Evolutionary conservation across 306 rosid genomes (phyloP).

Genomic region (Cucurbita maxima): DNA sequence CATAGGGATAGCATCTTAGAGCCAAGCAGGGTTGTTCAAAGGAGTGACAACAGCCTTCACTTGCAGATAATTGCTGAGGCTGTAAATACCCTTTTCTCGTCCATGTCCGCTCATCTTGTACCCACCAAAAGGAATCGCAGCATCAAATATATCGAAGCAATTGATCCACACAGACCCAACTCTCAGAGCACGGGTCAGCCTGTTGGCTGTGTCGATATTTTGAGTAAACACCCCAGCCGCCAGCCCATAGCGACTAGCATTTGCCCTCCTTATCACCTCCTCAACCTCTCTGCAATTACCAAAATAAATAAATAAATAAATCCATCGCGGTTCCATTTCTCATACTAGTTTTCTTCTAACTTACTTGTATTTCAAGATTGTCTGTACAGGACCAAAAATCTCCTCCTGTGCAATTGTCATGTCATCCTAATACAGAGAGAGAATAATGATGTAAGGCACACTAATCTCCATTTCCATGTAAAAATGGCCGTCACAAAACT

Average conservation of each 20-base stretch:
- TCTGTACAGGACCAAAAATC: slow-evolving; percentile 89
- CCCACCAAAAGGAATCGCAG: slow-evolving; percentile 92
- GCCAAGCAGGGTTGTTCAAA: slow-evolving; percentile 76
- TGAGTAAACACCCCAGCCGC: slow-evolving; percentile 83
- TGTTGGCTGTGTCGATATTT: slow-evolving; percentile 57
- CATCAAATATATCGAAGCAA: slow-evolving; percentile 69
- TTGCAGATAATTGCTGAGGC: slow-evolving; percentile 76
- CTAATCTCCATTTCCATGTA: background rate
- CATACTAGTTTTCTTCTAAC: slow-evolving; percentile 8
- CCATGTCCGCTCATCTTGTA: slow-evolving; percentile 89
- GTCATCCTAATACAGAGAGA: slow-evolving; percentile 37
- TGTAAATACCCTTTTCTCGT: slow-evolving; percentile 79
- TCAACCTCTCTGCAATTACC: slow-evolving; percentile 37
- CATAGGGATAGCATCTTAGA: slow-evolving; percentile 15
- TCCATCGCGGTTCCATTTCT: background rate
- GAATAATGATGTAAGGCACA: slow-evolving; percentile 1
- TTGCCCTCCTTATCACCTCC: slow-evolving; percentile 69
- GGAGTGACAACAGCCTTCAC: slow-evolving; percentile 81
- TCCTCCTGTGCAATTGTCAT: slow-evolving; percentile 78
- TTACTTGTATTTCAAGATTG: slow-evolving; percentile 75
- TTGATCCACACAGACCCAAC: slow-evolving; percentile 76
- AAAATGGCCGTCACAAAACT: background rate
- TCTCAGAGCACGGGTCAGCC: slow-evolving; percentile 51
- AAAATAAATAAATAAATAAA: background rate
- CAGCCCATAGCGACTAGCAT: slow-evolving; percentile 52